phyloP scores from a whole-genome alignment of 2,329 filamentous ascomycete genomes.

The Fusarium verrucosum region DNA sequence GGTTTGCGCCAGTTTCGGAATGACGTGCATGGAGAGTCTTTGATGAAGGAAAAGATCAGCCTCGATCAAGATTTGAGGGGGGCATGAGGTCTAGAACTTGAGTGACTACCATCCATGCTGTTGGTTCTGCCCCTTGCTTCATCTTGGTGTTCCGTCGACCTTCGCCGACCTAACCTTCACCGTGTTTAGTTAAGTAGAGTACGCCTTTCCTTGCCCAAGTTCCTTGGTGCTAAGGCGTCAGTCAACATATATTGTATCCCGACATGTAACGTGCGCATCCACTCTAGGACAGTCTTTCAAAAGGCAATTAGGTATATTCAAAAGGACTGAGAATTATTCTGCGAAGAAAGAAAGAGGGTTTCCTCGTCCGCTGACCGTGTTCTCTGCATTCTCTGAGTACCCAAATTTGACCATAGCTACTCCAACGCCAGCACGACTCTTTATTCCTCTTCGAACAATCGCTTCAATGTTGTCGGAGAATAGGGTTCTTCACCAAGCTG shows the following conservation, averaged over 20 bases:
- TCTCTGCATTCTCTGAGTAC: not conserved
- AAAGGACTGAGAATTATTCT: not conserved
- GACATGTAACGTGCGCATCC: not conserved
- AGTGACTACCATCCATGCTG: not conserved
- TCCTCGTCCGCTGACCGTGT: not conserved
- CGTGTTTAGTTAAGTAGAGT: not conserved
- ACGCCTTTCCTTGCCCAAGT: conserved; percentile 3
- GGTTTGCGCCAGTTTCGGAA: not conserved
- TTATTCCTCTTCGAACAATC: conserved; percentile 2
- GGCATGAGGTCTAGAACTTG: not conserved
- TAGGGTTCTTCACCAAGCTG: not conserved
- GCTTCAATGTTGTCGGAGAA: conserved; percentile 5
- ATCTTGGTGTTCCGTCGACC: not conserved
- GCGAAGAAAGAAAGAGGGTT: not conserved
- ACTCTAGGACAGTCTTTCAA: not conserved
- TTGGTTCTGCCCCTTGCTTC: not conserved
- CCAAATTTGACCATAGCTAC: not conserved
- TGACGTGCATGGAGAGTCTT: conserved; percentile 12
- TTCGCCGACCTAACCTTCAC: conserved; percentile 1
- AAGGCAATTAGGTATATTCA: not conserved
- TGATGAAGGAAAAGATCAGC: not conserved
- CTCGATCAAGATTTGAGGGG: not conserved
- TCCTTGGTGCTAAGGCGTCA: not conserved
- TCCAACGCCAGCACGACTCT: not conserved
- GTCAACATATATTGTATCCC: not conserved